Base-by-base conservation (phyloP, 345 rosid genomes). In the Hirschfeldia incana region DNA sequence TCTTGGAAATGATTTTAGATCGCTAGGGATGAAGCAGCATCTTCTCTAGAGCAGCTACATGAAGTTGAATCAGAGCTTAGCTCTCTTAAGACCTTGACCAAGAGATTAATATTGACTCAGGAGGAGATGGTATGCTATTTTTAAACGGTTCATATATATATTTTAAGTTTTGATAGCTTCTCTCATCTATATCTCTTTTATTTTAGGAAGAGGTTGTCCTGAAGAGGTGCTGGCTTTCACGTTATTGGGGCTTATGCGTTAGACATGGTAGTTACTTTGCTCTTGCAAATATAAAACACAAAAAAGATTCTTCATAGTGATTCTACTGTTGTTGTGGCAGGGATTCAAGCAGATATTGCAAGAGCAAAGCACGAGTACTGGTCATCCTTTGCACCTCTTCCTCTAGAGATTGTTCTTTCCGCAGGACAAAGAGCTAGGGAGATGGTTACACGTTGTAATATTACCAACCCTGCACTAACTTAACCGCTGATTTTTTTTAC, bases 191-290 rank as follows among this genome's bases (percentile, higher is more conserved):
- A 74, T 67, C 83, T 87, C 81, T 77, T 53, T 58, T 69, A 74
- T 84, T 58, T 69, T 89, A 95, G 99, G 99, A 95, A 83, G 99
- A 95, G 80, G 93, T 95, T 71, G 92, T 91, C 73, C 67, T 95
- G 78, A 95, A 93, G 93, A 95, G 99, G 79, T 95, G 98, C 81
- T 95, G 99, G 99, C 98, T 95, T 85, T 97, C 99, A 78, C 92
- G 93, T 26, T 93, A 95, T 83, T 93, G 99, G 99, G 87, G 87
- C 79, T 85, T 91, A 85, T 91, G 94, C 63, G 88, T 88, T 57
- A 83, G 77, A 76, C 84, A 93, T 66, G 99, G 99, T 93, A 88
- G 67, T 9, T 75, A 15, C 16, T 28, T 70, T 32, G 26, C 66
- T 37, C 59, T 34, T 33, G 55, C 49, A 58, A 30, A 42, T 42